phyloP scores from a whole-genome alignment of 2,329 filamentous ascomycete genomes.

The Coniochaeta hoffmannii region DNA sequence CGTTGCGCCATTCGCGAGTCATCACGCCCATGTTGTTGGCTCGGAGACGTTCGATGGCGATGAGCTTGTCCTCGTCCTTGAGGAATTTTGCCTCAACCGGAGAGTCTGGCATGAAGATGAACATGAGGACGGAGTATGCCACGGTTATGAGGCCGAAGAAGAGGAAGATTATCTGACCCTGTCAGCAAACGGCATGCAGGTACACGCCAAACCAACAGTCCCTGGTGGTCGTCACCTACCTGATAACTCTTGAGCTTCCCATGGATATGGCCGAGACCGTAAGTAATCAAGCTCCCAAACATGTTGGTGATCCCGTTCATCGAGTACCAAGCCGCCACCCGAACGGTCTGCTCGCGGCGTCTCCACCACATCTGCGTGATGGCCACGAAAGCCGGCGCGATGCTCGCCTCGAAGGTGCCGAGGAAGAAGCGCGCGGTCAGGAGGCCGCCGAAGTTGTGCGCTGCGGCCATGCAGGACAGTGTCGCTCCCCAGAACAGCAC shows the following conservation, averaged over 20 bases:
- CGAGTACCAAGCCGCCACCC: constrained; percentile 43
- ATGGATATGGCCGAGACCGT: constrained; percentile 40
- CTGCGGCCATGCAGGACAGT: constrained; percentile 18
- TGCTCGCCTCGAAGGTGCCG: constrained; percentile 39
- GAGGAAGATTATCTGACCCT: constrained; percentile 35
- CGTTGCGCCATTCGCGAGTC: constrained; percentile 30
- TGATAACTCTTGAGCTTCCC: constrained; percentile 40
- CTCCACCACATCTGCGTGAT: constrained; percentile 50
- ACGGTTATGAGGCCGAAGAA: constrained; percentile 44
- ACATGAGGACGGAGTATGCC: constrained; percentile 40
- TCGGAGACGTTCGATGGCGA: constrained; percentile 49
- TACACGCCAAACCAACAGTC: background rate
- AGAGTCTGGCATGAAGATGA: constrained; percentile 56
- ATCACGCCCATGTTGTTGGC: constrained; percentile 40
- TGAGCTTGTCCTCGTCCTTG: constrained; percentile 44
- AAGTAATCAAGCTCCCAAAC: constrained; percentile 47
- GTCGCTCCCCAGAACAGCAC: constrained; percentile 17
- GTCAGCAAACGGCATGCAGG: background rate
- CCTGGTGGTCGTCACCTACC: constrained; percentile 16
- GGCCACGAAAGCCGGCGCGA: constrained; percentile 42
- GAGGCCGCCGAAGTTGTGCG: constrained; percentile 25
- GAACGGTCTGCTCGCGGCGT: constrained; percentile 40
- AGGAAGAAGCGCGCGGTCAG: constrained; percentile 24
- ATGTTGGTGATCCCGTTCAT: constrained; percentile 50
- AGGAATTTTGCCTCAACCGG: constrained; percentile 54